phyloP scores from a whole-genome alignment of 768 basidiomycete genomes.

The Xerocomellus chrysenteron region DNA sequence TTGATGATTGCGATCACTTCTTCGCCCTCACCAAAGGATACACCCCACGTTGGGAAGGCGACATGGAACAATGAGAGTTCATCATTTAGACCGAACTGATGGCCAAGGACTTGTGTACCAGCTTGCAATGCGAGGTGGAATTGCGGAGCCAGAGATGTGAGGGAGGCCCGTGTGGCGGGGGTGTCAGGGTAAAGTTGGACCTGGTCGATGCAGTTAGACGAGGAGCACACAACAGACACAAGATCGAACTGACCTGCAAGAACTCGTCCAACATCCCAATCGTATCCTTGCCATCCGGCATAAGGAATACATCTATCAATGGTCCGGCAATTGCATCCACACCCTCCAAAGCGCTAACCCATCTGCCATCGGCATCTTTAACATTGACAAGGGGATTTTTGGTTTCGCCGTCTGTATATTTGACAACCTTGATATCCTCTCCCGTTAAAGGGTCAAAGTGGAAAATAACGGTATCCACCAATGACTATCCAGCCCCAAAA shows the following conservation, averaged over 20 bases:
- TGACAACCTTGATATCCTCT: conserved; percentile 44
- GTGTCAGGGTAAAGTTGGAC: conserved; percentile 69
- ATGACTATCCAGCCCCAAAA: conserved; percentile 37
- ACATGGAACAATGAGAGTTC: conserved; percentile 46
- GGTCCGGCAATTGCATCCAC: conserved; percentile 60
- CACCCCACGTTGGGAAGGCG: conserved; percentile 65
- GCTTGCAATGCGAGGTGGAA: conserved; percentile 60
- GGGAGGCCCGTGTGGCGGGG: conserved; percentile 39
- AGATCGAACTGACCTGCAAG: conserved; percentile 54
- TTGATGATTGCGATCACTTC: conserved; percentile 52
- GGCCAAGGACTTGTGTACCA: conserved; percentile 52
- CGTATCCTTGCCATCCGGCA: conserved; percentile 46
- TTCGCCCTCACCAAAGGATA: conserved; percentile 56
- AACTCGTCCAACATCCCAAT: conserved; percentile 73
- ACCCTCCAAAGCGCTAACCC: conserved; percentile 51
- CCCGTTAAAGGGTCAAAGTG: conserved; percentile 80
- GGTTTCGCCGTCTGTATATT: conserved; percentile 5
- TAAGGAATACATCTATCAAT: conserved; percentile 55
- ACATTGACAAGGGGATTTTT: background rate
- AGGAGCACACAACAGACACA: background rate
- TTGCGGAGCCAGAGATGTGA: conserved; percentile 43
- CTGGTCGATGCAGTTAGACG: conserved; percentile 31
- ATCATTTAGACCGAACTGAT: conserved; percentile 46
- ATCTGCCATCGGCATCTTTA: conserved; percentile 8
- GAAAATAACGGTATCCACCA: conserved; percentile 72